Base-by-base conservation (phyloP, 2,329 filamentous ascomycete genomes). In the Monilinia polystroma region DNA sequence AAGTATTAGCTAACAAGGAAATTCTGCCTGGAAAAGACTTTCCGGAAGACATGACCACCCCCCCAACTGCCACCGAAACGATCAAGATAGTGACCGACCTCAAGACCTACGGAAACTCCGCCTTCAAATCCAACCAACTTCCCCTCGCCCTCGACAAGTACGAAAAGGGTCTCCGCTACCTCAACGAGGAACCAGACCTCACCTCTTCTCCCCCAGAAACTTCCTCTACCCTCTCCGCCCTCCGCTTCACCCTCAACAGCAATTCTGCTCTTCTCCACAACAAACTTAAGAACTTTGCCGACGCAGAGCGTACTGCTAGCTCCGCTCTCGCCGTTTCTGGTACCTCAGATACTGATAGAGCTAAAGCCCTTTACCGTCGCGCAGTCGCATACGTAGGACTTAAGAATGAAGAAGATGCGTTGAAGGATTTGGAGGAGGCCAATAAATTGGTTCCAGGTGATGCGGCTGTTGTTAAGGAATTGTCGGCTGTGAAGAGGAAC, bases 71-170 rank as follows among this genome's bases (percentile, higher is more conserved):
- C 18, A 77, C 83, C 23, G 84, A 90, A 69, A 86, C 93, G 69
- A 84, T 92, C 77, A 86, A 90, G 79, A 93, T 98, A 69, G 93
- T 91, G 2, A 82, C 85, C 6, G 91, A 91, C 71, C 87, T 96
- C 79, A 99, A 99, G 82, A 91, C 90, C 47, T 95, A 90, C 76
- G 95, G 95, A 73, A 98, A 96, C 82, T 87, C 88, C 73, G 93
- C 93, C 1, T 97, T 97, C 85, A 97, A 97, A 83, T 56, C 80
- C 35, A 87, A 88, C 52, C 86, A 97, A 73, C 75, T 90, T 51
- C 78, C 82, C 49, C 80, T 91, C 43, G 94, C 88, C 2, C 82
- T 98, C 35, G 88, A 90, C 68, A 99, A 99, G 81, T 99, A 99
- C 81, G 88, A 96, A 78, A 99, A 99, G 82, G 93, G 88, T 23